Base-by-base conservation (phyloP, 192 early-diverging fungal species). In the Backusella psychrophila region DNA sequence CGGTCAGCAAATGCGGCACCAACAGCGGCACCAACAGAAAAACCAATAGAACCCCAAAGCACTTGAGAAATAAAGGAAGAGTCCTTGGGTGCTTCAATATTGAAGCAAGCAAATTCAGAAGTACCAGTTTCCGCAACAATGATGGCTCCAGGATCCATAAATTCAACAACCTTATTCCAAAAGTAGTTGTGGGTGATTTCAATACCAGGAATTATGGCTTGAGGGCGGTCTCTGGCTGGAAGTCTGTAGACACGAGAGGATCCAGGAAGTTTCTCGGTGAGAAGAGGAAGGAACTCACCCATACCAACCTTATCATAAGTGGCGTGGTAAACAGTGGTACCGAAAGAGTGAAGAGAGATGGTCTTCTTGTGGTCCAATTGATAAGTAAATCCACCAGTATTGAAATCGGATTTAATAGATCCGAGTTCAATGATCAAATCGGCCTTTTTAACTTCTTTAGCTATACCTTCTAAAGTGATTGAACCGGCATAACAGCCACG, bases 351-450 rank as follows among this genome's bases (percentile, higher is more conserved):
- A 26, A 86, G 79, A 34, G 76, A 77, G 53, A 86, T 84, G 4
- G 82, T 59, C 66, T 77, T 76, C 6, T 65, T 72, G 7, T 33
- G 53, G 14, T 79, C 72, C 29, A 86, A 65, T n/a, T 68, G 70
- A 66, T 80, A 82, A 9, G 83, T 84, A 72, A 86, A 86, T 0
- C 83, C 83, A 74, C 86, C 86, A 2, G 86, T 87, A 42, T 87
- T 87, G 69, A 82, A 86, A 75, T 87, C 84, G 19, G 82, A 74
- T 31, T 84, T 82, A 65, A 86, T 69, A 0, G 80, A 59, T 6
- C 86, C 86, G 34, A 87, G 39, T 56, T 77, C 76, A 15, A 87
- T 21, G 26, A 87, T 78, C 26, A 86, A 67, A 71, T 87, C 85
- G 6, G 77, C 26, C 4, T 69, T 15, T 59, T 77, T 39, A 14